These are phyloP conservation scores for Colletotrichum salicis DNA, from an alignment of 2,329 filamentous ascomycete species.

Conservation along the genomic window DNA sequence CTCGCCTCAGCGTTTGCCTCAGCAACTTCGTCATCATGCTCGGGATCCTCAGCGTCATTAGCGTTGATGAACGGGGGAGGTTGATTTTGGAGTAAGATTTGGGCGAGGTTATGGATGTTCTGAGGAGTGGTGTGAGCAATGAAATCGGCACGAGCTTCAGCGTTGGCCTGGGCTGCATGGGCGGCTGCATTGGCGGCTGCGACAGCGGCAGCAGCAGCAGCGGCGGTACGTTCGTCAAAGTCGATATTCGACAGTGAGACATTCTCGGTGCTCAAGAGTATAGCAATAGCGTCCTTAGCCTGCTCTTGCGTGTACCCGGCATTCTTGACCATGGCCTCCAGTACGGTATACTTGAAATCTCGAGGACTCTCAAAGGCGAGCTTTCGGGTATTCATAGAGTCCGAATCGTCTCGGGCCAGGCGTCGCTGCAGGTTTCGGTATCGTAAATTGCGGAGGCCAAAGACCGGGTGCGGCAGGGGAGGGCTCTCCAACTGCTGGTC, in stretches of 20 bases:
- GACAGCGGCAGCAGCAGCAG: background rate
- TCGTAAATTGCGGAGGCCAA: conserved; percentile 38
- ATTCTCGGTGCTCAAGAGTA: conserved; percentile 49
- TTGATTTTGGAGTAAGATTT: background rate
- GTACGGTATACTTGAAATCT: conserved; percentile 44
- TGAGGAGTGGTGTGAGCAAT: background rate
- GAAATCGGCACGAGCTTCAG: background rate
- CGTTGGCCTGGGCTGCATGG: background rate
- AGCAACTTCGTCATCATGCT: conserved; percentile 35
- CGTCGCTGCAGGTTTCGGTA: conserved; percentile 33
- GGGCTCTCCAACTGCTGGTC: conserved; percentile 63
- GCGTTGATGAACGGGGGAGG: too few relatives aligned
- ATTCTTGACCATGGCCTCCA: conserved; percentile 51
- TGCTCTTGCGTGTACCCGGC: conserved; percentile 47
- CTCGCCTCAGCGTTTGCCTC: conserved; percentile 36
- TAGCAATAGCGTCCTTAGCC: conserved; percentile 46
- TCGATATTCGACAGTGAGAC: conserved; percentile 43
- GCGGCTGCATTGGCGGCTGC: background rate
- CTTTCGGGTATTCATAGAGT: conserved; percentile 38
- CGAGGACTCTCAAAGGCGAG: conserved; percentile 40
- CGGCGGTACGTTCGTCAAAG: conserved; percentile 45
- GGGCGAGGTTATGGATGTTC: conserved; percentile 30
- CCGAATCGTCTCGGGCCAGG: conserved; percentile 1
- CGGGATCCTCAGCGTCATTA: background rate
- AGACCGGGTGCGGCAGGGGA: conserved; percentile 48